Percentiles rank a stretch among this genome's conserved stretches.
Evolutionary conservation across 768 basidiomycete species (phyloP).

Genomic region (Floccularia luteovirens): DNA sequence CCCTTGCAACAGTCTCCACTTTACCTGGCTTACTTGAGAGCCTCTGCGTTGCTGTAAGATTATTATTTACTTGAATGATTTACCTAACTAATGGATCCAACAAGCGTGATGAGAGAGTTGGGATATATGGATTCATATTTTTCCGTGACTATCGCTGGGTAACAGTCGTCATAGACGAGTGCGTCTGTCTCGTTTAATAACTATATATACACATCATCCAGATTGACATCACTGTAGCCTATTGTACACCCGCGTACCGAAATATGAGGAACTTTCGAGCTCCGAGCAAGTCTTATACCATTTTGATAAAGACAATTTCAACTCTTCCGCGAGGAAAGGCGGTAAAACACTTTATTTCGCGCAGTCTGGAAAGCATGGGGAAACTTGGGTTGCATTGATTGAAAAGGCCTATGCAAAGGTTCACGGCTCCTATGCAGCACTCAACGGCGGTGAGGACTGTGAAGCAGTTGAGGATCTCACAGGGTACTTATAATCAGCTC

Average conservation of each 20-base stretch:
- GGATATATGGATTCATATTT: slow-evolving; percentile 47
- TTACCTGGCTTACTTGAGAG: slow-evolving; percentile 34
- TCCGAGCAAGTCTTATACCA: slow-evolving; percentile 32
- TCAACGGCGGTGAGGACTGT: slow-evolving; percentile 25
- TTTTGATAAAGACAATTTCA: slow-evolving; percentile 30
- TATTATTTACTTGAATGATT: slow-evolving; percentile 1
- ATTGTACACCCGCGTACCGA: slow-evolving; percentile 32
- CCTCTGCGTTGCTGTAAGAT: slow-evolving; percentile 35
- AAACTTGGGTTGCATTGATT: slow-evolving; percentile 42
- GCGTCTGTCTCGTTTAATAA: slow-evolving; percentile 7
- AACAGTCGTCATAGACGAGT: slow-evolving; percentile 43
- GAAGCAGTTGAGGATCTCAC: slow-evolving; percentile 48
- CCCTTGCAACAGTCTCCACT: slow-evolving; percentile 36
- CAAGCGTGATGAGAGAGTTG: slow-evolving; percentile 35
- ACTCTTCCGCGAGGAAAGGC: slow-evolving; percentile 23
- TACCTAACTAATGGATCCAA: neutral
- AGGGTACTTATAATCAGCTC: too few relatives aligned
- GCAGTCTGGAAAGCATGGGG: slow-evolving; percentile 25
- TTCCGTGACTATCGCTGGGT: slow-evolving; percentile 37
- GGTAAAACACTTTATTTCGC: slow-evolving; percentile 33
- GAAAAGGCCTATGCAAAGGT: slow-evolving; percentile 46
- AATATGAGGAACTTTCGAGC: slow-evolving; percentile 28
- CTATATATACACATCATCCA: neutral
- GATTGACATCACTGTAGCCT: slow-evolving; percentile 17
- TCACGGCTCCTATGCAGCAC: slow-evolving; percentile 32